These are phyloP conservation scores for Fusarium liriodendri DNA, from an alignment of 2,329 filamentous ascomycete genomes.

Conservation along the genomic window DNA sequence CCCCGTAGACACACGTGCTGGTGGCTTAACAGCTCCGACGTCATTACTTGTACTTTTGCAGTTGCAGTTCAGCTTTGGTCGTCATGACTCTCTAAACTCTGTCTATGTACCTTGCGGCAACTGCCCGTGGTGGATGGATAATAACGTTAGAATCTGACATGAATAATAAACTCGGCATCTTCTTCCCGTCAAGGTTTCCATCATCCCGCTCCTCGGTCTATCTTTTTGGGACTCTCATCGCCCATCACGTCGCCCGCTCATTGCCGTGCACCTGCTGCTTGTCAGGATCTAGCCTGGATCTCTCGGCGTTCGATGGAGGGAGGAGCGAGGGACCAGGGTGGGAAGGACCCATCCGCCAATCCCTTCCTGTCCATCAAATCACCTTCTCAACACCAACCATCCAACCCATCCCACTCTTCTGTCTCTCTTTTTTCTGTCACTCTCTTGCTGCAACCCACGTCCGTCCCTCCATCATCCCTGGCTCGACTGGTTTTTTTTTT, in stretches of 20 bases:
- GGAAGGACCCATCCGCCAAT: background rate
- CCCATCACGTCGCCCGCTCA: background rate
- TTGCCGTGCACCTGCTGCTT: background rate
- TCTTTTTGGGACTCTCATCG: background rate
- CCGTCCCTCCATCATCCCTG: background rate
- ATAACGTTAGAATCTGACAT: background rate
- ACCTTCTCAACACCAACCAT: background rate
- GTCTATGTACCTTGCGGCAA: background rate
- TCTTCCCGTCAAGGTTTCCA: background rate
- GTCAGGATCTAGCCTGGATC: constrained; percentile 40
- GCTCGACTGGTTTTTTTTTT: constrained; percentile 13
- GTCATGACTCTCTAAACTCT: background rate
- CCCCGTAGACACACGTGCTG: constrained; percentile 28
- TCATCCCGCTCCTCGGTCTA: background rate
- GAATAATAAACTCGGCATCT: background rate
- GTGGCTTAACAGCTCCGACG: constrained; percentile 4
- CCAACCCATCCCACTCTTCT: background rate
- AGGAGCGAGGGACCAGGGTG: constrained; percentile 8
- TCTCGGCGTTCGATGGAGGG: constrained; percentile 33
- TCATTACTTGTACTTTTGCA: constrained; percentile 5
- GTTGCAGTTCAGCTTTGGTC: background rate
- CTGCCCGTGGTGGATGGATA: background rate
- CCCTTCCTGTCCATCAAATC: background rate
- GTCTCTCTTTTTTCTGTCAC: background rate
- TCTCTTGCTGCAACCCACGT: background rate